Percentiles rank a stretch among this genome's conserved stretches.
Conservation (phyloP, 257 asterid genomes). For the Osmanthus fragrans region DNA sequence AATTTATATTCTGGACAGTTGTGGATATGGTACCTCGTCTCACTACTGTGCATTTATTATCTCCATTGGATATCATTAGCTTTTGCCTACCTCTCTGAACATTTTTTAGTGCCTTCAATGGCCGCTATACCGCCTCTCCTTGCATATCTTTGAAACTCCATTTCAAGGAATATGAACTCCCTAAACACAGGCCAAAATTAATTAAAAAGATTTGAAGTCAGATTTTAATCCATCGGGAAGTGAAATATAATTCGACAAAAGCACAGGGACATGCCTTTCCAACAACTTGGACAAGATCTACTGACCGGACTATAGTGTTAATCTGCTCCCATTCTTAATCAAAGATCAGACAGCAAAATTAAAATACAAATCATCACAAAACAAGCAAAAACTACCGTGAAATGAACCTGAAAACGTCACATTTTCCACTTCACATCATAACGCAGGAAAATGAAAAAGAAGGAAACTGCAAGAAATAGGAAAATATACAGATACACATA, state of each 20-base stretch:
- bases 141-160: slow-evolving; percentile 42
- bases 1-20: neutral
- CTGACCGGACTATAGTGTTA: slow-evolving; percentile 60
- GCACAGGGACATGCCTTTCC: slow-evolving; percentile 60
- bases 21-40: slow-evolving; percentile 37
- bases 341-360: slow-evolving; percentile 28
- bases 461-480: no score
- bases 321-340: slow-evolving; percentile 64
- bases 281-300: slow-evolving; percentile 86
- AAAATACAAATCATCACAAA: slow-evolving; percentile 21
- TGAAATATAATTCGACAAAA: slow-evolving; percentile 16
- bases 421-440: no score
- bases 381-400: neutral
- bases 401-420: no score
- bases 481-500: no score
- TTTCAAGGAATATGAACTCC: slow-evolving; percentile 54
- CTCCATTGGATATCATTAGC: slow-evolving; percentile 30
- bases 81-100: slow-evolving; percentile 36
- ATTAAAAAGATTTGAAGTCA: neutral
- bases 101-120: slow-evolving; percentile 31
- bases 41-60: slow-evolving; percentile 23
- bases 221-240: neutral
- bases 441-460: no score
- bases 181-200: slow-evolving; percentile 37
- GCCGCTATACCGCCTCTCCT: slow-evolving; percentile 34